Percentiles rank a stretch among this genome's conserved stretches.
Conservation (phyloP, 2,329 filamentous ascomycete species). For the Botryosphaeria dothidea region DNA sequence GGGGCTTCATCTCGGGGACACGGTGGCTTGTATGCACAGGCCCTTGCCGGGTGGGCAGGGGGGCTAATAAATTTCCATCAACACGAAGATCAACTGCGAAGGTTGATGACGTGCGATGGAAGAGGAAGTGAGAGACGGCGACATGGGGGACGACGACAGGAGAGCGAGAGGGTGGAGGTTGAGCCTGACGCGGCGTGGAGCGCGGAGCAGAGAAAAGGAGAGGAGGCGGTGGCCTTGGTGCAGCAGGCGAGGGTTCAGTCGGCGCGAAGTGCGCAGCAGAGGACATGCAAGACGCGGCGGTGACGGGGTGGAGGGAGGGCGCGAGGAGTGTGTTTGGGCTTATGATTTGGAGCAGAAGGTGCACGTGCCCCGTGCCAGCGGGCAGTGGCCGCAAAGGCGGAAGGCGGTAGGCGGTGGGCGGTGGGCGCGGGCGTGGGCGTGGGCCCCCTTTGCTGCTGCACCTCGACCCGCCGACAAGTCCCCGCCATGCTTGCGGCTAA, state of each 20-base stretch:
- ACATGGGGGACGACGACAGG: background rate
- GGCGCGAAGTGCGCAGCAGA: background rate
- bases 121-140: constrained; percentile 5
- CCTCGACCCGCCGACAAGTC: background rate
- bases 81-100: constrained; percentile 7
- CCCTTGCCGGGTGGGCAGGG: background rate
- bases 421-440: background rate
- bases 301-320: constrained; percentile 7
- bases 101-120: constrained; percentile 8
- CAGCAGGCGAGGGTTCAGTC: background rate
- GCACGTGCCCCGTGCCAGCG: constrained; percentile 15
- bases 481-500: constrained; percentile 6
- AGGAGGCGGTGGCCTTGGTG: constrained; percentile 6
- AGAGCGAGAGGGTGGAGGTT: background rate
- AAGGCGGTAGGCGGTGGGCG: background rate
- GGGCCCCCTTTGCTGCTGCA: background rate
- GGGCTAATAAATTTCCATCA: constrained; percentile 15
- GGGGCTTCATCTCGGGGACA: constrained; percentile 13
- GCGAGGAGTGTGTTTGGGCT: background rate
- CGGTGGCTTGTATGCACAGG: constrained; percentile 13
- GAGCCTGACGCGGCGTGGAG: background rate
- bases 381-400: no score
- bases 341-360: constrained; percentile 2
- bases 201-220: background rate
- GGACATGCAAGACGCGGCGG: background rate